These are phyloP conservation scores for Thielaviopsis euricoi DNA, from an alignment of 2,329 filamentous ascomycete genomes.

Conservation along the genomic window DNA sequence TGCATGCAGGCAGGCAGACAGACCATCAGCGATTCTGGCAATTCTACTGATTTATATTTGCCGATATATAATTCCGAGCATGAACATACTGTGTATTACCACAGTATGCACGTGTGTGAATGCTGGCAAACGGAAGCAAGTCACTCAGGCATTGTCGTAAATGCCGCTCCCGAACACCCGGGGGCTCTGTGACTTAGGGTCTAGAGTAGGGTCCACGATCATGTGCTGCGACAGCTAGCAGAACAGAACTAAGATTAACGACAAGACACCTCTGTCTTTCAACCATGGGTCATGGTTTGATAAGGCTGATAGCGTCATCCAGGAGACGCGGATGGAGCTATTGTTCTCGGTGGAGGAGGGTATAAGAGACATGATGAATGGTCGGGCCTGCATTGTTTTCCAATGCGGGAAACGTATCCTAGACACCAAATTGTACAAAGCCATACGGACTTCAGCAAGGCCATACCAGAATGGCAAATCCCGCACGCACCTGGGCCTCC, in stretches of 20 bases:
- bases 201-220: background rate
- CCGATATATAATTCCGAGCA: background rate
- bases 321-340: background rate
- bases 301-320: background rate
- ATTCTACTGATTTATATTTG: background rate
- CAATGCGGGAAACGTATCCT: background rate
- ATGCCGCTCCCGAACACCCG: background rate
- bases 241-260: too few species aligned
- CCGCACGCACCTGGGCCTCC: background rate
- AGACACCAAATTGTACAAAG: background rate
- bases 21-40: background rate
- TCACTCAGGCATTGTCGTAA: background rate
- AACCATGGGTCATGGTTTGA: background rate
- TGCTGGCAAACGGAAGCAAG: background rate
- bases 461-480: background rate
- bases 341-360: background rate
- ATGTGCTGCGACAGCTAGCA: background rate
- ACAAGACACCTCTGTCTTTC: background rate
- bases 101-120: background rate
- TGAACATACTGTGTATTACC: background rate
- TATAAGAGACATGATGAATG: background rate
- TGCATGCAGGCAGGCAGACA: too few species aligned
- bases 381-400: background rate
- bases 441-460: background rate
- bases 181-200: background rate